These are phyloP conservation scores for Viola pubescens DNA, from an alignment of 441 rosid genomes.

Conservation along the genomic window DNA sequence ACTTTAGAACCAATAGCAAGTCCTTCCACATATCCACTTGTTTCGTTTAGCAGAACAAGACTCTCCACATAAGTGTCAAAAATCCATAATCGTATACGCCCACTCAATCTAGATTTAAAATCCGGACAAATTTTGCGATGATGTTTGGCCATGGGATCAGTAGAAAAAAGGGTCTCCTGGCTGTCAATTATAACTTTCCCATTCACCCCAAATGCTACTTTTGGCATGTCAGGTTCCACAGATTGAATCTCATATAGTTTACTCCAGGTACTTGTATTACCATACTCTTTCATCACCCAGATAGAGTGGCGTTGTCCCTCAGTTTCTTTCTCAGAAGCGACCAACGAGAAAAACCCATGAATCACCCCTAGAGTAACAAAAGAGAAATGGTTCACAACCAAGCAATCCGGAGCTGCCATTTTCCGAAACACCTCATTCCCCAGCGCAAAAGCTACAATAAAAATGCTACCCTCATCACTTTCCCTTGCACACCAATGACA, in stretches of 20 bases:
- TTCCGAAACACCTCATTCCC: neutral
- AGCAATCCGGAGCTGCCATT: neutral
- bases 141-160: no score
- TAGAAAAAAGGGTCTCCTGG: no score
- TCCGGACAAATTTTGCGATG: no score
- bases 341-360: neutral
- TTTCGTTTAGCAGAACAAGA: neutral
- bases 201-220: no score
- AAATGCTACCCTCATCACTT: neutral
- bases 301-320: neutral
- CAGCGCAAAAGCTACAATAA: neutral
- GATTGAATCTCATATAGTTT: neutral
- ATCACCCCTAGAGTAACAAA: neutral
- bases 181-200: no score
- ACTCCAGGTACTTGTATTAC: neutral
- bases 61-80: neutral
- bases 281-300: neutral
- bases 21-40: neutral
- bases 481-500: neutral
- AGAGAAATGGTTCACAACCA: neutral
- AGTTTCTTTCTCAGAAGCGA: neutral
- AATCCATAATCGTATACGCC: no score
- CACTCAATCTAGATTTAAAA: no score
- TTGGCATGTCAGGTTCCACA: neutral
- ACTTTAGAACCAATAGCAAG: no score